These are phyloP conservation scores for Botrytis deweyae DNA, from an alignment of 2,329 filamentous ascomycete species.

Conservation along the genomic window DNA sequence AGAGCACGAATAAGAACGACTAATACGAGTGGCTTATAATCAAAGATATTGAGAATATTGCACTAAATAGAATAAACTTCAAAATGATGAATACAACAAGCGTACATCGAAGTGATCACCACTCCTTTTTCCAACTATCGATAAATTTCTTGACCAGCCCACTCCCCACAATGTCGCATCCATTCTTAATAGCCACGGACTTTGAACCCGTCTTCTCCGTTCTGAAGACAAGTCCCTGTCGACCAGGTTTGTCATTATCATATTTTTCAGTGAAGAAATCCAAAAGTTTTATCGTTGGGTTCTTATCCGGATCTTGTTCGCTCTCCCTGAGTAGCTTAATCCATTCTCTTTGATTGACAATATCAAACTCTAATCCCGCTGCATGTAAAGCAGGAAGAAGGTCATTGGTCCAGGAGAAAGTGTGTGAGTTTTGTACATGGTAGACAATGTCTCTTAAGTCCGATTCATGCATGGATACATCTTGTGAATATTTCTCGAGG, in stretches of 20 bases:
- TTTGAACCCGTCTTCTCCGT: constrained; percentile 38
- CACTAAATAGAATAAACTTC: background rate
- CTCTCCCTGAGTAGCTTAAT: constrained; percentile 45
- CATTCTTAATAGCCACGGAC: constrained; percentile 37
- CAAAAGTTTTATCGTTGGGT: constrained; percentile 54
- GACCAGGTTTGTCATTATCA: constrained; percentile 44
- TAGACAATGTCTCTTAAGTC: constrained; percentile 39
- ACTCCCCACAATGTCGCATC: constrained; percentile 43
- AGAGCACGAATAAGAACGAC: background rate
- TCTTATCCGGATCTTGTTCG: constrained; percentile 49
- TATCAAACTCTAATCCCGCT: constrained; percentile 47
- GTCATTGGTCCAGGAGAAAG: constrained; percentile 50
- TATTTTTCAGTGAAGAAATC: constrained; percentile 54
- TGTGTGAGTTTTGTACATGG: constrained; percentile 52
- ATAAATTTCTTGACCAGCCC: constrained; percentile 44
- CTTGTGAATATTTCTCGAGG: constrained; percentile 21
- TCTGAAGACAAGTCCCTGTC: constrained; percentile 43
- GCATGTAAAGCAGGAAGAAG: constrained; percentile 51
- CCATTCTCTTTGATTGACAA: constrained; percentile 48
- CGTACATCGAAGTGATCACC: background rate
- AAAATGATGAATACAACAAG: background rate
- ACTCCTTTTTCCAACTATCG: constrained; percentile 36
- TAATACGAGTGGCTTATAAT: background rate
- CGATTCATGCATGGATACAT: constrained; percentile 14
- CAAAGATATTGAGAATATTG: background rate